These are phyloP conservation scores for Mikania micrantha DNA, from an alignment of 129 eudicot species.

Conservation along the genomic window DNA sequence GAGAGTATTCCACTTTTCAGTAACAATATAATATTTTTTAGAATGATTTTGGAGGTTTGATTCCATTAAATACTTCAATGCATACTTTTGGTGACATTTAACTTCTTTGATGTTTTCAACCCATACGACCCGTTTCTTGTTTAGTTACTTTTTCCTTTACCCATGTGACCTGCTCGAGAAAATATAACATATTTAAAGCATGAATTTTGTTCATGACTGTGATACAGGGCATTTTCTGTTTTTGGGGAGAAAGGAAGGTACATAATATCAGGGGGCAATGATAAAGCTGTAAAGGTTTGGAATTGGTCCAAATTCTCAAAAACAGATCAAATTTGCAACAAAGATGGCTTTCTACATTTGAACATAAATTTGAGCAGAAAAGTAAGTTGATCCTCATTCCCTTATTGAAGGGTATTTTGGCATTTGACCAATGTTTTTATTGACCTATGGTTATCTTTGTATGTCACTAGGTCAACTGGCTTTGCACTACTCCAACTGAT, in stretches of 20 bases:
- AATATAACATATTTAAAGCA: background rate
- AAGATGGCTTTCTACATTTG: constrained; percentile 33
- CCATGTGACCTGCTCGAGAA: background rate
- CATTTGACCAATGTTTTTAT: background rate
- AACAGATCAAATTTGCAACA: constrained; percentile 31
- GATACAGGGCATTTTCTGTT: constrained; percentile 61
- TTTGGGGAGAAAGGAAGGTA: constrained; percentile 96
- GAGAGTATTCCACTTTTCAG: background rate
- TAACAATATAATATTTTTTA: background rate
- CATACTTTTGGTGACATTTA: background rate
- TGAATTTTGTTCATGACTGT: background rate
- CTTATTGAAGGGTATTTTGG: constrained; percentile 9
- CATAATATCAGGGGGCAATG: constrained; percentile 86
- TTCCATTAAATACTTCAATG: background rate
- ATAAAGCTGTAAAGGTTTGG: constrained; percentile 88
- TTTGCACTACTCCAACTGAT: constrained; percentile 81
- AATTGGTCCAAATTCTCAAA: constrained; percentile 58
- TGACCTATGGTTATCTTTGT: background rate
- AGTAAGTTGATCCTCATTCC: constrained; percentile 34
- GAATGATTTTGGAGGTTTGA: background rate
- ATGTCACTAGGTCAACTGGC: constrained; percentile 82
- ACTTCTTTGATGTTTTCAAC: background rate
- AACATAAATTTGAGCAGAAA: constrained; percentile 69
- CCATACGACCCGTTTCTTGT: background rate
- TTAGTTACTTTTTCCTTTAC: background rate